Percentiles rank a stretch among this genome's conserved stretches.
Evolutionary conservation across 1,139 yeast species (phyloP).

Genomic region (Lipomyces yarrowii): DNA sequence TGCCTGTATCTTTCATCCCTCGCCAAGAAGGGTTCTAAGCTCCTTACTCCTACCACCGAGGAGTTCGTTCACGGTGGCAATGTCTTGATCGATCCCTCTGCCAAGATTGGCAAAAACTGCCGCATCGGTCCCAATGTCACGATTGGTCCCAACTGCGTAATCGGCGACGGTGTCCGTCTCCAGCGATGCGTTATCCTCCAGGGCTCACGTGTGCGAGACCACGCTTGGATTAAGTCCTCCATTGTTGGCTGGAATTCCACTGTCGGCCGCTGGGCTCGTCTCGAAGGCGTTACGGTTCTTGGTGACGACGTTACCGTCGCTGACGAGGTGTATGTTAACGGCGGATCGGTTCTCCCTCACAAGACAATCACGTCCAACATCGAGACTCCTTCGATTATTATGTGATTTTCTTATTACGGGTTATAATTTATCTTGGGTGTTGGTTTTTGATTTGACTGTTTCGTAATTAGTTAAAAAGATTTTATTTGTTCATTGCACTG

Average conservation of each 20-base stretch:
- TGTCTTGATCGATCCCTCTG: constrained; percentile 92
- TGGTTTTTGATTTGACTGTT: background rate
- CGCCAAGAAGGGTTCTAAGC: constrained; percentile 74
- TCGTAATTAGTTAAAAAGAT: background rate
- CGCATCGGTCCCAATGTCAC: constrained; percentile 98
- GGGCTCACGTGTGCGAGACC: constrained; percentile 92
- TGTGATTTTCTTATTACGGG: constrained; percentile 51
- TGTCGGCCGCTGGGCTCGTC: constrained; percentile 98
- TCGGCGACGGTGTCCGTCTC: constrained; percentile 99
- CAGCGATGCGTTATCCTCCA: constrained; percentile 92
- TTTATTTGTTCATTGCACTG: background rate
- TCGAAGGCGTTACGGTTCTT: constrained; percentile 95
- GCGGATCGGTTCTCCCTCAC: constrained; percentile 99
- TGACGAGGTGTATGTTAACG: constrained; percentile 98
- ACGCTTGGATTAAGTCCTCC: constrained; percentile 96
- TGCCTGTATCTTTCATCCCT: constrained; percentile 86
- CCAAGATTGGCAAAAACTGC: constrained; percentile 88
- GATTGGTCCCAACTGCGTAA: constrained; percentile 93
- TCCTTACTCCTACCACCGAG: constrained; percentile 63
- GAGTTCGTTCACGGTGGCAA: constrained; percentile 86
- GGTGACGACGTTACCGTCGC: constrained; percentile 99
- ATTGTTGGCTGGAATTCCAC: constrained; percentile 99
- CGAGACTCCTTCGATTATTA: constrained; percentile 96
- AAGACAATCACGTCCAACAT: constrained; percentile 95
- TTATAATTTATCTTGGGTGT: background rate